Base-by-base conservation (phyloP, 2,329 filamentous ascomycete genomes). In the Mycosphaerella sp. region DNA sequence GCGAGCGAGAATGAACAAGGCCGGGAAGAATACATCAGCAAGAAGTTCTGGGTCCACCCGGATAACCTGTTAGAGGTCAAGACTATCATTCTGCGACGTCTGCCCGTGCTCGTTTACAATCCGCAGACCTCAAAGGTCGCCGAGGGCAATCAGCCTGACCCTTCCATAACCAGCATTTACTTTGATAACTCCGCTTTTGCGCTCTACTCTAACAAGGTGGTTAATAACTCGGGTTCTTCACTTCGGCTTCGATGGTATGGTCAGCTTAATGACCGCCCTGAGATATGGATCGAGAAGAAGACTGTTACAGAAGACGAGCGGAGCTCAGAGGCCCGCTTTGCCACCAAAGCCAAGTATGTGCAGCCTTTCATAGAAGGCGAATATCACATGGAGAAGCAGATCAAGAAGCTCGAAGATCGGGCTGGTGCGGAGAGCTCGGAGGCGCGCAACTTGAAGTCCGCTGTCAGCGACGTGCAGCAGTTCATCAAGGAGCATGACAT, bases 21-120 rank as follows among this genome's bases (percentile, higher is more conserved):
- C 45, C 55, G 61, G 34, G 64, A 67, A 45, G 65, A 67, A 46
- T 69, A 69, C 49, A 58, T 61, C 17, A 65, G 62, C 53, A 61
- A 68, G 60, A 69, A 68, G 53, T 69, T 95, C 76, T 98, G 93
- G 93, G 86, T 98, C 5, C 93, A 98, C 70, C 81, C 84, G 32
- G 93, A 98, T 66, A 97, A 98, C 72, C 78, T 97, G 29, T 83
- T 97, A 62, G 93, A 98, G 74, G 89, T 97, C 69, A 96, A 97
- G 79, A 97, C 93, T 4, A 84, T 89, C 66, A 95, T 98, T 58
- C 81, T 97, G 32, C 88, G 93, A 58, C 88, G 88, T 54, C 80
- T 98, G 21, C 93, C 93, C 1, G 84, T 95, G 31, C 83, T 98
- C 12, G 85, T 98, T 21, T 98, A 96, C 73, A 96, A 93, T 69